These are phyloP conservation scores for Metschnikowia reukaufii DNA, from an alignment of 805 yeast species.

Conservation along the genomic window DNA sequence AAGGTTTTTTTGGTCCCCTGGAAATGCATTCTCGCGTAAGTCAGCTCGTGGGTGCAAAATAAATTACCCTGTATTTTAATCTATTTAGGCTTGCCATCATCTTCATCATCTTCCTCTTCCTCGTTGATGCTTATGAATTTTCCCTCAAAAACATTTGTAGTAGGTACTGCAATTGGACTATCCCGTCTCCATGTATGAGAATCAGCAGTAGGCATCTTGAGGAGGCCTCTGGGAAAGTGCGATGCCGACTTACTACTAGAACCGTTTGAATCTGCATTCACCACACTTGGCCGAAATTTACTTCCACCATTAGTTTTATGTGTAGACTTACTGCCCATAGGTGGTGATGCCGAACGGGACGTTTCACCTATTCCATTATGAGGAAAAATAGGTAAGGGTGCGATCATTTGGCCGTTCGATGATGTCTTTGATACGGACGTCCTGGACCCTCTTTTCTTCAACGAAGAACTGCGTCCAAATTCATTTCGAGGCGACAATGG, in stretches of 20 bases:
- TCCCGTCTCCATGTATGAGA: constrained; percentile 11
- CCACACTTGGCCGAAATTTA: constrained; percentile 1
- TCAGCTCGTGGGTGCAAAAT: constrained; percentile 13
- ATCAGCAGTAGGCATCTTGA: constrained; percentile 8
- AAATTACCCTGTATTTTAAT: not conserved
- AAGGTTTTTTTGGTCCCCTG: not conserved
- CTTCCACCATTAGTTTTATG: not conserved
- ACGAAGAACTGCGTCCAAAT: not conserved
- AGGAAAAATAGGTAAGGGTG: constrained; percentile 12
- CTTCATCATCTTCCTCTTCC: constrained; percentile 12
- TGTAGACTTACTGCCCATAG: constrained; percentile 1
- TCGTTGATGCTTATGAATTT: constrained; percentile 13
- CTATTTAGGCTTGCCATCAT: not conserved
- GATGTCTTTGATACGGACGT: not conserved
- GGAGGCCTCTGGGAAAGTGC: not conserved
- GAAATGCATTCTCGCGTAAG: not conserved
- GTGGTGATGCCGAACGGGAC: constrained; percentile 12
- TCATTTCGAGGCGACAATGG: constrained; percentile 10
- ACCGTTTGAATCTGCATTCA: not conserved
- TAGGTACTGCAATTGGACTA: constrained; percentile 5
- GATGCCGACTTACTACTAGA: not conserved
- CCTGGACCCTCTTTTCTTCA: not conserved
- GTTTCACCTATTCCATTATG: constrained; percentile 1
- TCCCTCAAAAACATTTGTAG: constrained; percentile 10
- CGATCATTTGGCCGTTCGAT: constrained; percentile 5